Percentiles rank a stretch among this genome's conserved stretches.
phyloP scores from a whole-genome alignment of 305 asterid genomes.

The Fraxinus floribunda region DNA sequence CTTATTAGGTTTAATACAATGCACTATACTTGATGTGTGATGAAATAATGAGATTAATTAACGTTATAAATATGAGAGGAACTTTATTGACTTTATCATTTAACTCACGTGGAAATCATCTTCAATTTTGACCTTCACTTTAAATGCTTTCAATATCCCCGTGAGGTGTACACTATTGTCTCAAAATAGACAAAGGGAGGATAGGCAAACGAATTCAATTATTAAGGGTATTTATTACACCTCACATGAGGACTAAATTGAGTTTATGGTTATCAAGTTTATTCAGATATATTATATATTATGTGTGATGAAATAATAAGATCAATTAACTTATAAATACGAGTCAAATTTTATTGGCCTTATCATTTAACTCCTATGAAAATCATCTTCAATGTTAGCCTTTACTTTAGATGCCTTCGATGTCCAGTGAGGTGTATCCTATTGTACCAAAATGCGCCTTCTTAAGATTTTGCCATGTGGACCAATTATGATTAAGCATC shows the following conservation, averaged over 20 bases:
- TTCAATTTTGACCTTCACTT: background rate
- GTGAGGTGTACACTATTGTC: background rate
- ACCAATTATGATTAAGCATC: background rate
- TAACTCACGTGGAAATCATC: background rate
- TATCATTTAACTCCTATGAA: background rate
- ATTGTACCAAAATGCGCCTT: background rate
- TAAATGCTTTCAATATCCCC: too few relatives aligned
- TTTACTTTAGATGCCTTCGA: too few relatives aligned
- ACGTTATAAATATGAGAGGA: too few relatives aligned
- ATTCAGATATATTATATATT: too few relatives aligned
- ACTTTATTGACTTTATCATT: background rate
- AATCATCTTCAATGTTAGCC: too few relatives aligned
- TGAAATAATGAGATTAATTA: background rate
- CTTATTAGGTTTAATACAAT: too few relatives aligned
- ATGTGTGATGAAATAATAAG: background rate
- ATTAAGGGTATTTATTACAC: background rate
- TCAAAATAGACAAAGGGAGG: background rate
- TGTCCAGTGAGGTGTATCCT: background rate
- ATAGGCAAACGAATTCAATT: background rate
- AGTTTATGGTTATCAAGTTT: background rate
- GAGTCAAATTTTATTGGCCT: too few relatives aligned
- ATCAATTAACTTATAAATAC: too few relatives aligned
- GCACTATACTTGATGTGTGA: background rate
- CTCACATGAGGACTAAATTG: background rate
- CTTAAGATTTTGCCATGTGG: background rate